These are phyloP conservation scores for Penicillium subrubescens DNA, from an alignment of 495 filamentous ascomycete genomes.

Conservation along the genomic window DNA sequence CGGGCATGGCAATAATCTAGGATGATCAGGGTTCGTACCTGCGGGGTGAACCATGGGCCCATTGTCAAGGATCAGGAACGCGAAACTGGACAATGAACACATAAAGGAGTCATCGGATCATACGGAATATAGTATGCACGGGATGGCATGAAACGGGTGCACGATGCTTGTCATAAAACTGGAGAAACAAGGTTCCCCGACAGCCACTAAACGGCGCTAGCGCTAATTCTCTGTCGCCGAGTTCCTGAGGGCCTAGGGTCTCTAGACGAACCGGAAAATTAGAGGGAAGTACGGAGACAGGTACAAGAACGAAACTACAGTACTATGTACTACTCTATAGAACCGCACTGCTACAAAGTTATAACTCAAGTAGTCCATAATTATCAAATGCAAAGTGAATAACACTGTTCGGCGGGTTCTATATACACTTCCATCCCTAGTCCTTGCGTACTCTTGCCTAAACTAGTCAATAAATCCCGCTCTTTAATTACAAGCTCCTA, in stretches of 20 bases:
- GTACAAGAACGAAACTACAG: neutral
- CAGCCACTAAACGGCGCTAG: conserved; percentile 2
- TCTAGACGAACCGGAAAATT: neutral
- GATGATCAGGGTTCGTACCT: neutral
- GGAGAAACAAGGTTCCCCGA: conserved; percentile 1
- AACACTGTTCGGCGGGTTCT: neutral
- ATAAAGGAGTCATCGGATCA: neutral
- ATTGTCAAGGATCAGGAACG: neutral
- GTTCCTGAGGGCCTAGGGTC: neutral
- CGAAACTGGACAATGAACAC: neutral
- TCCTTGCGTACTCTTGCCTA: neutral
- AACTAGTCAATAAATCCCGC: neutral
- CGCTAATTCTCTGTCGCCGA: neutral
- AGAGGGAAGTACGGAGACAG: neutral
- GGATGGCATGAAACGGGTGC: neutral
- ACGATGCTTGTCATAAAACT: neutral
- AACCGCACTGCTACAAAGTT: neutral
- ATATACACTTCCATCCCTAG: neutral
- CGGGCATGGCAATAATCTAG: neutral
- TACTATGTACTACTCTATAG: neutral
- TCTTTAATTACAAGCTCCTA: neutral
- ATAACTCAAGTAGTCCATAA: too few relatives aligned
- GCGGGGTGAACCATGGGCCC: neutral
- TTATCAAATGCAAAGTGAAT: neutral
- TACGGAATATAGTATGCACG: neutral